These are phyloP conservation scores for Pseudopithomyces chartarum DNA, from an alignment of 2,329 filamentous ascomycete genomes.

Conservation along the genomic window DNA sequence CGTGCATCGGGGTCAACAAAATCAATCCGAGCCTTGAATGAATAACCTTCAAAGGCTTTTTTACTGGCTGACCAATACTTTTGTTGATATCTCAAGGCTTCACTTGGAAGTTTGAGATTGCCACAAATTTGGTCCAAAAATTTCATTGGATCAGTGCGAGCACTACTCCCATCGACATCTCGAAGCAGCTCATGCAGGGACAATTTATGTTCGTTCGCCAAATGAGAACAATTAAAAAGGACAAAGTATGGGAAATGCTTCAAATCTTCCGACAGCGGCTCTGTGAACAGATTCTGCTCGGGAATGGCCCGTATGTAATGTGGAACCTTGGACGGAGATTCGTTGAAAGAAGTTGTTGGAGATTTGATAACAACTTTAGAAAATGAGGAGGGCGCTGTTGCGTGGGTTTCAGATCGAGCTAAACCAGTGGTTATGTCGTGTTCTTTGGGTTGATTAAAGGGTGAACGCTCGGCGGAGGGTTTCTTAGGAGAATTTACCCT, in stretches of 20 bases:
- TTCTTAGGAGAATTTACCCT: not conserved
- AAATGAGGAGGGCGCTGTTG: not conserved
- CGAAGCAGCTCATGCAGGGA: conserved; percentile 20
- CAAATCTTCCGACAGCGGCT: conserved; percentile 14
- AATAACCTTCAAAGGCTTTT: conserved; percentile 30
- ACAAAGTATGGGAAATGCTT: conserved; percentile 34
- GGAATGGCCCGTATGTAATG: conserved; percentile 37
- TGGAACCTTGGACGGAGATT: conserved; percentile 22
- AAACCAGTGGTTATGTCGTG: not conserved
- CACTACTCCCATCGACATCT: conserved; percentile 11
- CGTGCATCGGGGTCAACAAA: conserved; percentile 16
- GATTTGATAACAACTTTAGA: not conserved
- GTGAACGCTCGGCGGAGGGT: not conserved
- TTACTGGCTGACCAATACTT: conserved; percentile 33
- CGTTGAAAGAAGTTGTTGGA: not conserved
- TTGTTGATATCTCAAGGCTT: conserved; percentile 17
- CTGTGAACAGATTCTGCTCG: conserved; percentile 33
- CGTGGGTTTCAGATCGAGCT: not conserved
- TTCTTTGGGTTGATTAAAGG: not conserved
- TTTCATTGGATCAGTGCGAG: conserved; percentile 11
- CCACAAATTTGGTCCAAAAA: conserved; percentile 27
- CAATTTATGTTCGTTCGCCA: conserved; percentile 24
- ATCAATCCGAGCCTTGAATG: conserved; percentile 38
- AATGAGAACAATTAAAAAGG: conserved; percentile 38
- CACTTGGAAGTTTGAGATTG: conserved; percentile 1